Base-by-base conservation (phyloP, 1,284 basidiomycete genomes). In the Athelia psychrophila region DNA sequence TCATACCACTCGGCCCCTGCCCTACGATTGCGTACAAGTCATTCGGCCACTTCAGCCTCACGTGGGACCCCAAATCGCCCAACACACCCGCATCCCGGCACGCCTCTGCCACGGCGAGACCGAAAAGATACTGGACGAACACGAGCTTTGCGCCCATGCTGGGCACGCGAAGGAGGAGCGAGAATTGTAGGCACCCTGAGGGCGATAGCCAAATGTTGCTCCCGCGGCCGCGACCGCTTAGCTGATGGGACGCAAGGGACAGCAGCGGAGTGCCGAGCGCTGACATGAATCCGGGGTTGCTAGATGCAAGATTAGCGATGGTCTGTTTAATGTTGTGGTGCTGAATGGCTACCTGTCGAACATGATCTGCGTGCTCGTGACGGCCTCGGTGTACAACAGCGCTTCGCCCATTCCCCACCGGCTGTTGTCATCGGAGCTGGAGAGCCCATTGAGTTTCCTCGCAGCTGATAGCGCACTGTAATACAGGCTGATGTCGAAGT, bases 21-120 rank as follows among this genome's bases (percentile, higher is more conserved):
- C 73, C 74, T 12, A 83, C 68, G 33, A 82, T 78, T 2, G 85
- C 88, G 63, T 98, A 99, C 6, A 99, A 75, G 64, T 99, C 96
- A 64, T 99, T 99, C 12, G 96, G 96, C 97, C 97, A 99, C 70
- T 99, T 99, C 50, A 99, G 76, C 46, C 85, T 80, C 3, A 96
- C 80, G 3, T 75, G 76, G 13, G 76, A 71, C 1, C 85, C 88
- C 54, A 74, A 74, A 23, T 66, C 68, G 0, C 71, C 85, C 1
- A 91, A 72, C 9, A 84, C 73, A 4, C 56, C 66, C 13, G 72
- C 67, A 27, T 79, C 74, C 1, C 82, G 73, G 57, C 91, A 88
- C 0, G 93, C 94, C 60, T 95, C 89, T 3, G 87, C 84, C n/a
- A 98, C 86, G 0, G 95, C 93, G 25, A 99, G 73, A 0, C 89